These are phyloP conservation scores for Rauvolfia tetraphylla DNA, from an alignment of 257 asterid species.

Conservation along the genomic window DNA sequence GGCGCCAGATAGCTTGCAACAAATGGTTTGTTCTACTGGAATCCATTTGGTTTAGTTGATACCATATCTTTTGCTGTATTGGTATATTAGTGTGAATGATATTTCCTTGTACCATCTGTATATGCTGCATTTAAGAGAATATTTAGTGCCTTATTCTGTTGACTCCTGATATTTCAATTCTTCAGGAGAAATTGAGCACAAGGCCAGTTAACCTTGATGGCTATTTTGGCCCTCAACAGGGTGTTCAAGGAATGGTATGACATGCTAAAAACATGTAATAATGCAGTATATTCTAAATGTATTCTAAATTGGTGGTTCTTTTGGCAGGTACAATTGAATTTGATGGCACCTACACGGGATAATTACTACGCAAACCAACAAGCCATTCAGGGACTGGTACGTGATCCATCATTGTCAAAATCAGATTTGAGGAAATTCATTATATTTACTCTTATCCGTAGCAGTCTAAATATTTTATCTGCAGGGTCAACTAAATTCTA, in stretches of 20 bases:
- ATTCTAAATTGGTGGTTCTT: slow-evolving; percentile 18
- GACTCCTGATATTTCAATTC: slow-evolving; percentile 12
- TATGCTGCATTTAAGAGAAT: neutral
- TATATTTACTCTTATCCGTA: neutral
- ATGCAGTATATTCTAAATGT: slow-evolving; percentile 3
- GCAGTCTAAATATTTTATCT: slow-evolving; percentile 18
- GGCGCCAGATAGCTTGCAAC: slow-evolving; percentile 72
- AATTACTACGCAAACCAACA: slow-evolving; percentile 76
- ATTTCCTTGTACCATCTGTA: neutral
- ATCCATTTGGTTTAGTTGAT: slow-evolving; percentile 12
- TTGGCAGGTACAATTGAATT: slow-evolving; percentile 71
- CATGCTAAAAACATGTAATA: slow-evolving; percentile 11
- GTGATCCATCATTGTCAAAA: slow-evolving; percentile 19
- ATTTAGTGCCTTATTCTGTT: neutral
- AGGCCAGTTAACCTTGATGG: slow-evolving; percentile 80
- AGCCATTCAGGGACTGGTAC: slow-evolving; percentile 81
- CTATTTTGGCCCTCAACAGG: slow-evolving; percentile 64
- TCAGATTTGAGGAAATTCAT: slow-evolving; percentile 4
- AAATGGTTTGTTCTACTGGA: slow-evolving; percentile 56
- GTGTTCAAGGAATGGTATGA: slow-evolving; percentile 85
- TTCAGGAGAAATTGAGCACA: slow-evolving; percentile 72
- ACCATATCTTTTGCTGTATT: slow-evolving; percentile 1
- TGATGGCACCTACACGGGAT: slow-evolving; percentile 88
- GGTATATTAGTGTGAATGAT: neutral
- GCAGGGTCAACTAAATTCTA: slow-evolving; percentile 90